Percentiles rank a stretch among this genome's conserved stretches.
These are phyloP conservation scores for Carex kokanica DNA, from an alignment of 176 grass and related monocot genomes.

Conservation along the genomic window DNA sequence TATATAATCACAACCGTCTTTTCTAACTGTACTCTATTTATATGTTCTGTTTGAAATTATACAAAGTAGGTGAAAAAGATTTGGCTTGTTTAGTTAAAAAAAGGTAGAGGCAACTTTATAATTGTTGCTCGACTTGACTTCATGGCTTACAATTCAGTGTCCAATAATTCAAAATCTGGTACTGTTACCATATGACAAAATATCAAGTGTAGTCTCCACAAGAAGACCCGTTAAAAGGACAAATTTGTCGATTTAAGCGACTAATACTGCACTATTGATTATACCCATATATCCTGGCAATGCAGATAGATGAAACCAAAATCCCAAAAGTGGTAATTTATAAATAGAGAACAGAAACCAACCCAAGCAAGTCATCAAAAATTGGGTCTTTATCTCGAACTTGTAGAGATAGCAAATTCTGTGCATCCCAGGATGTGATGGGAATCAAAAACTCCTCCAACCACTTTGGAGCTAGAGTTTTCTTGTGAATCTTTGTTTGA, in stretches of 20 bases:
- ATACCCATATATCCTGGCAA: background rate
- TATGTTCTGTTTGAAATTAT: background rate
- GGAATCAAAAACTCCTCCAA: slow-evolving; percentile 87
- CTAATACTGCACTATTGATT: background rate
- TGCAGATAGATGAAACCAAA: background rate
- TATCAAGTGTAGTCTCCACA: background rate
- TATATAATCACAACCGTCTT: background rate
- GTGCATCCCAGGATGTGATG: slow-evolving; percentile 77
- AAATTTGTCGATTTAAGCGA: background rate
- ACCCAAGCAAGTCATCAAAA: slow-evolving; percentile 94
- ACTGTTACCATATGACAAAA: background rate
- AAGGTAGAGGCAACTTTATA: background rate
- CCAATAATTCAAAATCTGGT: background rate
- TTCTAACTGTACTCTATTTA: background rate
- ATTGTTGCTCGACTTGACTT: background rate
- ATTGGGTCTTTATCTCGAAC: slow-evolving; percentile 90
- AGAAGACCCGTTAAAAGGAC: background rate
- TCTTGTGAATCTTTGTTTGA: slow-evolving; percentile 86
- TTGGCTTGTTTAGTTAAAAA: background rate
- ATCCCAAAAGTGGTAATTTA: background rate
- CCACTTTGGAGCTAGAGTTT: slow-evolving; percentile 94
- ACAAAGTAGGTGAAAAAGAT: background rate
- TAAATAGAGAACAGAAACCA: slow-evolving; percentile 26
- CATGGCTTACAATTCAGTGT: background rate
- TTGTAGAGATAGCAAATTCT: slow-evolving; percentile 74